Evolutionary conservation across 116 monocot genomes (phyloP), one percentile per base, ranked within the genome.

Genomic region (Trichopus zeylanicus): DNA sequence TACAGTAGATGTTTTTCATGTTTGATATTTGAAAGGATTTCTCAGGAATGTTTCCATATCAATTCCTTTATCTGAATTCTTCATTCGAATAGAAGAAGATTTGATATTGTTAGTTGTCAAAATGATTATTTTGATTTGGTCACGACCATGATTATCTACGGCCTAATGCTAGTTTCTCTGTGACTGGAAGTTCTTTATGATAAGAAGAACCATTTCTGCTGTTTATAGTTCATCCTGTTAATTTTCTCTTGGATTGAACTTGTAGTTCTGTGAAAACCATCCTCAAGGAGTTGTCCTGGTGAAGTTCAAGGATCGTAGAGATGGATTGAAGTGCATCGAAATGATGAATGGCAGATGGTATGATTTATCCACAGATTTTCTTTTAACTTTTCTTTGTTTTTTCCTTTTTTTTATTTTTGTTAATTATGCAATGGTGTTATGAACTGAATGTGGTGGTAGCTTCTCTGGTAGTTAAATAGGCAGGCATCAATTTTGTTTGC

Each of bases 321-420:
- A 91, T 75, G 87, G 79, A 23, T 33, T 74, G 11, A 87, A 72
- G 34, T 97, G 97, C 75, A 84, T 97, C 48, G 91, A 87, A 55
- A 31, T 87, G 48, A 90, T 97, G 97, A 97, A 97, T 64, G 97
- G 90, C 55, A 81, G 97, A 90, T 97, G 97, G 97, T 90, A 62
- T 16, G 69, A 53, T 59, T 53, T 29, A n/a, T n/a, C n/a, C n/a
- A n/a, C n/a, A n/a, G n/a, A n/a, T n/a, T 32, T 46, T 27, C 11
- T 38, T 53, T 3, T 51, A 56, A 26, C 2, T 63, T 1, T 19
- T 28, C 4, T 28, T 28, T 10, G 8, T 21, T 26, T 39, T 5
- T 69, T 7, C 26, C 8, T 16, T 26, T 25, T 4, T 0, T 29
- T 30, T 22, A 24, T 53, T 33, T 42, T n/a, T 46, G n/a, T n/a